Conservation (phyloP, 306 rosid genomes). For the Prosopis cineraria region DNA sequence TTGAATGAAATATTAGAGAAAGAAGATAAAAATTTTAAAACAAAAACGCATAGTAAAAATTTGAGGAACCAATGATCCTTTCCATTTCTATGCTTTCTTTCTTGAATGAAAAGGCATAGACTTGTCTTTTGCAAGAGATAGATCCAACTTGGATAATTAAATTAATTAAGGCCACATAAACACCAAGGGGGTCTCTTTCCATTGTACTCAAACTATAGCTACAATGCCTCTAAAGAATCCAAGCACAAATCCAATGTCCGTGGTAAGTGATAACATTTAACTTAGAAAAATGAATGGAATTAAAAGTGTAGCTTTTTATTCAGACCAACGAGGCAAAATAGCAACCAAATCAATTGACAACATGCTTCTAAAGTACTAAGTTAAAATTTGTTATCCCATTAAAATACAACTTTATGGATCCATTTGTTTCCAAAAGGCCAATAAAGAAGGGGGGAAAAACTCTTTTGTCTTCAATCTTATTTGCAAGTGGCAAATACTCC, state of each 20-base stretch:
- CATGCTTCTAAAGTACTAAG: not conserved
- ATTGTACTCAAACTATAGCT: not conserved
- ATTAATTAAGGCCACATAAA: not conserved
- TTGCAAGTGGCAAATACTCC: too few relatives aligned
- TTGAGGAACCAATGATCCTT: not conserved
- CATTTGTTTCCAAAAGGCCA: too few relatives aligned
- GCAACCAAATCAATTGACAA: not conserved
- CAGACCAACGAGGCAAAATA: not conserved
- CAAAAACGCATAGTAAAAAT: not conserved
- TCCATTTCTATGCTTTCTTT: not conserved
- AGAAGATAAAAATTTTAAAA: too few relatives aligned
- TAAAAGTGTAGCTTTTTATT: not conserved
- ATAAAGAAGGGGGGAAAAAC: too few relatives aligned
- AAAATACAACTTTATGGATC: not conserved
- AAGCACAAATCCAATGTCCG: not conserved
- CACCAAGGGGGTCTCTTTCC: not conserved
- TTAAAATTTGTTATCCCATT: not conserved
- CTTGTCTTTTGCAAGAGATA: not conserved
- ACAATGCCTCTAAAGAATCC: not conserved
- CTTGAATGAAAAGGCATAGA: not conserved
- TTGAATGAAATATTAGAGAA: too few relatives aligned
- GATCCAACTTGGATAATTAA: not conserved
- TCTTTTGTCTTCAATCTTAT: too few relatives aligned
- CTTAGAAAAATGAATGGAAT: not conserved
- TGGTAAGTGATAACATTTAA: slow-evolving; percentile 1